Evolutionary conservation across 768 basidiomycete genomes (phyloP).

Genomic region (Lentinula sp.): DNA sequence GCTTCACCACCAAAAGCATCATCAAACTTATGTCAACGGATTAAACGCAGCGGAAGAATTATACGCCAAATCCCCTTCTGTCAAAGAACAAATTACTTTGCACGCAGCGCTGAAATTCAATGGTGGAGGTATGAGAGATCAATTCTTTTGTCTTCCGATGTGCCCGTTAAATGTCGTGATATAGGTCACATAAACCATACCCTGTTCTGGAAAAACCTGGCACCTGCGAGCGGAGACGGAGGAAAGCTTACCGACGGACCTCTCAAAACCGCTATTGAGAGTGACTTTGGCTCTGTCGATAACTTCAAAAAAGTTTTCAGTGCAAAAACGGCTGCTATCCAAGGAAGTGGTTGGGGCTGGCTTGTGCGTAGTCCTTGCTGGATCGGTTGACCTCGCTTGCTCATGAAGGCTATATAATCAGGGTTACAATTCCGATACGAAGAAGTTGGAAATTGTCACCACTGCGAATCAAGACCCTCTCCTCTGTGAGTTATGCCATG

Average conservation of each 20-base stretch:
- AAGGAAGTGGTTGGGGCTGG: constrained; percentile 99
- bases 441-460: constrained; percentile 84
- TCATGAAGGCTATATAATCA: constrained; percentile 17
- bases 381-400: not conserved
- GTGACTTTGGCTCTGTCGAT: constrained; percentile 85
- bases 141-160: too few species aligned
- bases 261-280: constrained; percentile 69
- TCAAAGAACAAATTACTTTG: constrained; percentile 74
- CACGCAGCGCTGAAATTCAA: constrained; percentile 96
- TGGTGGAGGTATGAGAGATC: constrained; percentile 62
- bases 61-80: constrained; percentile 59
- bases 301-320: constrained; percentile 85
- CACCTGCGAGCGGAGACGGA: constrained; percentile 59
- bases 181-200: constrained; percentile 91
- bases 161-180: not conserved
- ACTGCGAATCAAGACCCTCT: constrained; percentile 97
- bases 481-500: constrained; percentile 24
- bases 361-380: constrained; percentile 43
- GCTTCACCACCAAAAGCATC: constrained; percentile 88
- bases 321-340: constrained; percentile 82
- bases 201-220: constrained; percentile 97
- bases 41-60: constrained; percentile 89
- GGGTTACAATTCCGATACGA: constrained; percentile 63
- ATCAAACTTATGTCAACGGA: constrained; percentile 90
- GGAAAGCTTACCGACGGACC: constrained; percentile 61